Percentiles rank a stretch among this genome's conserved stretches.
phyloP scores from a whole-genome alignment of 2,329 filamentous ascomycete species.

The Verticillium nonalfalfae region DNA sequence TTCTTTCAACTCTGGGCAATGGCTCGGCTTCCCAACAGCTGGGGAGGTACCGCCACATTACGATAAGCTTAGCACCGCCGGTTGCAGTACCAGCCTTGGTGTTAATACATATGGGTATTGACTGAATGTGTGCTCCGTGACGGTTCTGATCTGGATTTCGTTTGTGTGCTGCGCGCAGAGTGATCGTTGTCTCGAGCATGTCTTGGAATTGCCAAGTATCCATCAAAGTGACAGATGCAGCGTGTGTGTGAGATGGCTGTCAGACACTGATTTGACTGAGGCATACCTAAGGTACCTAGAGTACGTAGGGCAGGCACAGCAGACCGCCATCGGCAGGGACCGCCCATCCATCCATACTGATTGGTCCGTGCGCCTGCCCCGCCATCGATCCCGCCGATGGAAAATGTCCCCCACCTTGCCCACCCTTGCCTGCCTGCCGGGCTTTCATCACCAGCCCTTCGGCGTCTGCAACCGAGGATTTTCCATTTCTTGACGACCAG shows the following conservation, averaged over 20 bases:
- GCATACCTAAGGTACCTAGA: neutral
- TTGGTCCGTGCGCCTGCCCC: neutral
- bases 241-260: too few relatives aligned
- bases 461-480: neutral
- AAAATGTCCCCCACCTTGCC: neutral
- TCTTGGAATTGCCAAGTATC: neutral
- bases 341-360: neutral
- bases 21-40: neutral
- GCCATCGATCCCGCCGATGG: neutral
- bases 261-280: too few relatives aligned
- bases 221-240: too few relatives aligned
- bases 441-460: neutral
- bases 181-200: neutral
- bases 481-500: neutral
- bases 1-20: neutral
- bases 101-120: neutral
- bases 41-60: neutral
- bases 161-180: neutral
- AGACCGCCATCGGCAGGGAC: neutral
- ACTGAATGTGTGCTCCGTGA: too few relatives aligned
- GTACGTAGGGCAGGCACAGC: neutral
- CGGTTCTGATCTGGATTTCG: too few relatives aligned
- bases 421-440: neutral
- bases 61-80: neutral
- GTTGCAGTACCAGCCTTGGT: neutral